These are phyloP conservation scores for Saturnispora quitensis DNA, from an alignment of 805 yeast species.

Conservation along the genomic window DNA sequence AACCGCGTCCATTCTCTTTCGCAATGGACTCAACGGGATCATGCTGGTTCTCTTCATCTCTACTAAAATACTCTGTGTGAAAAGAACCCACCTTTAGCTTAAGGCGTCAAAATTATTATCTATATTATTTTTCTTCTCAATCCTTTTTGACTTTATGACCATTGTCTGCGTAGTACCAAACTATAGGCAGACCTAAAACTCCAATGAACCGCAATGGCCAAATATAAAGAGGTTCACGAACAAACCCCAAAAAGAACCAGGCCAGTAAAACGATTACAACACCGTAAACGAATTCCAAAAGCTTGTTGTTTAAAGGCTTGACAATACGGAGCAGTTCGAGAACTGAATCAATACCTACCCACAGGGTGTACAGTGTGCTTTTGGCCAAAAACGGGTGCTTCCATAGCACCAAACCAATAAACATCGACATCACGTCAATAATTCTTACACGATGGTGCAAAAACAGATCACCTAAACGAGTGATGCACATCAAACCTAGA, in stretches of 20 bases:
- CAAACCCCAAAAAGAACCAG: conserved; percentile 3
- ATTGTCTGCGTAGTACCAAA: neutral
- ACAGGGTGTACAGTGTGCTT: neutral
- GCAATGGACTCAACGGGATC: conserved; percentile 2
- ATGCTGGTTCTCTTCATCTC: conserved; percentile 1
- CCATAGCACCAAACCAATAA: conserved; percentile 1
- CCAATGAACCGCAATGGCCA: conserved; percentile 1
- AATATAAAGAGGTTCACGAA: neutral
- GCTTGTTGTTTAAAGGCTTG: neutral
- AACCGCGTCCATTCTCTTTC: conserved; percentile 1
- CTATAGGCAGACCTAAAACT: conserved; percentile 1
- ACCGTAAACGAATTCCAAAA: neutral
- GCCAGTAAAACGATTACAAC: conserved; percentile 1
- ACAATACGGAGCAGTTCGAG: conserved; percentile 1
- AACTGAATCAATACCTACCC: conserved; percentile 2
- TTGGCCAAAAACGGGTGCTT: neutral
- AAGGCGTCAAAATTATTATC: neutral
- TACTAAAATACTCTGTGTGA: neutral
- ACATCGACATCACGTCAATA: neutral
- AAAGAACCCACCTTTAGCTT: neutral
- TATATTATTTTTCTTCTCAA: neutral
- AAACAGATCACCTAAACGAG: neutral
- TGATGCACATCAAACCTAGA: neutral
- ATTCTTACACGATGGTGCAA: neutral
- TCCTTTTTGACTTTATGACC: conserved; percentile 1